These are phyloP conservation scores for Cladophialophora carrionii DNA, from an alignment of 2,329 filamentous ascomycete species.

Conservation along the genomic window DNA sequence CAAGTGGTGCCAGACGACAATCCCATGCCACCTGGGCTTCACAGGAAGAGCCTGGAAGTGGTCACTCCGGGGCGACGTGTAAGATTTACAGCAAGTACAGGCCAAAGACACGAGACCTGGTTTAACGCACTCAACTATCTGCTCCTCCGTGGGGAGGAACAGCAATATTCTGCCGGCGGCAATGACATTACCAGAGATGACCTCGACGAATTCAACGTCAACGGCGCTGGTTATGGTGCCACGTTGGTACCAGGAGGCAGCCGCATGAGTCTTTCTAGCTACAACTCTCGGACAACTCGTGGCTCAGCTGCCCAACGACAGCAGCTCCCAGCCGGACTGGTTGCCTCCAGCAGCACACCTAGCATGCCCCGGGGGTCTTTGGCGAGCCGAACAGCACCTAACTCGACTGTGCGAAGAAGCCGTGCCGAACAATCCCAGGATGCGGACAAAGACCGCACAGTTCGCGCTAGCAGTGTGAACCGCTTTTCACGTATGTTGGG, in stretches of 20 bases:
- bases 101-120: constrained; percentile 96
- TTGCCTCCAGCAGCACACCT: constrained; percentile 42
- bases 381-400: constrained; percentile 39
- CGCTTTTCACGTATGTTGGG: constrained; percentile 49
- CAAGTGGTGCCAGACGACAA: constrained; percentile 93
- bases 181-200: constrained; percentile 65
- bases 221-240: constrained; percentile 64
- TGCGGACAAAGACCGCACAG: constrained; percentile 53
- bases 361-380: constrained; percentile 43
- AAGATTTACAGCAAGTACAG: constrained; percentile 92
- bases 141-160: constrained; percentile 69
- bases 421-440: constrained; percentile 49
- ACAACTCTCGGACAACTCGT: constrained; percentile 72
- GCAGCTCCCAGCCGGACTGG: constrained; percentile 45
- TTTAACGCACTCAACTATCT: constrained; percentile 96
- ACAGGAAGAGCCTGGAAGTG: constrained; percentile 90
- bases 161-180: constrained; percentile 50
- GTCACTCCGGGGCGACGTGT: constrained; percentile 85
- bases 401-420: constrained; percentile 37
- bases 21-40: constrained; percentile 88
- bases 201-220: constrained; percentile 85
- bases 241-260: constrained; percentile 53
- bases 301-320: constrained; percentile 50
- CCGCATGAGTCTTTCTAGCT: constrained; percentile 70
- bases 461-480: constrained; percentile 43